Evolutionary conservation across 805 yeast species (phyloP), one percentile per base, ranked within the genome.

Genomic region (Nakazawaea holstii): DNA sequence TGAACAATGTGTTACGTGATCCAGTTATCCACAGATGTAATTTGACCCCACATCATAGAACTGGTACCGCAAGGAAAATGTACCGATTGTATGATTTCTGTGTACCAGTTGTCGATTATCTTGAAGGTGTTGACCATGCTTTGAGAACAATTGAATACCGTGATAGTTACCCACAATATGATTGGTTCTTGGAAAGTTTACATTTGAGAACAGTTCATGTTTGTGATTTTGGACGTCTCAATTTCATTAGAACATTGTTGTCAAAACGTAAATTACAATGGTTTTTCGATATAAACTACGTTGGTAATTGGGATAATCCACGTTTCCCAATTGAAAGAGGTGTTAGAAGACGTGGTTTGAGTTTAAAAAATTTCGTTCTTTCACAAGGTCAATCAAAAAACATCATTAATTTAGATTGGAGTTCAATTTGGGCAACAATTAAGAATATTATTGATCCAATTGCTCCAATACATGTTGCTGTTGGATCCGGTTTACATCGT

Each of bases 241-340:
- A 92, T 79, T 94, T 94, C 64, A 90, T 94, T 51, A 84, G 97
- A 74, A 94, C 99, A 27, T 75, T 94, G 65, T 75, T 94, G 52
- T 89, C 97, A 52, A 94, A 94, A 84, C 86, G 99, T 75, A 94
- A 94, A 76, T 77, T 94, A 64, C 99, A 95, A 74, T 94, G 99
- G 99, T 90, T 94, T 69, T 99, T 94, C 53, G 98, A 94, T 74
- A 85, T 88, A 67, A 73, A 79, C 39, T 75, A 84, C 59, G 99
- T 94, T 50, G 60, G 77, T 24, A 90, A 89, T 72, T 94, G 99
- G 99, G 97, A 94, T 63, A 99, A 94, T 68, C 99, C 99, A 59
- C 80, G 99, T 68, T 94, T 94, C 89, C 99, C 99, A 57, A 94
- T 99, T 41, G 96, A 94, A 35, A 84, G 98, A 69, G 99, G 99